Percentiles rank a stretch among this genome's conserved stretches.
Conservation (phyloP, 352 stramenopile genomes). For the Saprolegnia parasitica region DNA sequence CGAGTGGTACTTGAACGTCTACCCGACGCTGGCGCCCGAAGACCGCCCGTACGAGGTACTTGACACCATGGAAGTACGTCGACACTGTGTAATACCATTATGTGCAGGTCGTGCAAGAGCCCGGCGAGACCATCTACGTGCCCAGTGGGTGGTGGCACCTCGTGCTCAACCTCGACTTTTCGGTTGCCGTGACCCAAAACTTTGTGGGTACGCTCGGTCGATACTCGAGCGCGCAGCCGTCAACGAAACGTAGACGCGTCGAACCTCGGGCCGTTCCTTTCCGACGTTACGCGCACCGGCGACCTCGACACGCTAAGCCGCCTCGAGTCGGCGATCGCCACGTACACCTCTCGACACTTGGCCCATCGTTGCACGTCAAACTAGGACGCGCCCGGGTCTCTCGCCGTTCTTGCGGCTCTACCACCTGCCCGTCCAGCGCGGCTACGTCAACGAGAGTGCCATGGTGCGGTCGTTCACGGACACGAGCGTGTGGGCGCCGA, state of each 20-base stretch:
- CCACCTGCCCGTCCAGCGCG: not conserved
- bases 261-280: conserved; percentile 67
- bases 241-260: conserved; percentile 46
- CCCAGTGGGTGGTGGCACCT: conserved; percentile 97
- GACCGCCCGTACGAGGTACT: conserved; percentile 73
- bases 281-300: conserved; percentile 60
- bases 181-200: conserved; percentile 96
- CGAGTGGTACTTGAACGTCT: conserved; percentile 81
- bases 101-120: conserved; percentile 83
- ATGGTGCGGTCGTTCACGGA: conserved; percentile 21
- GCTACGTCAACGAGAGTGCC: conserved; percentile 14
- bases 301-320: conserved; percentile 53
- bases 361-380: not conserved
- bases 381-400: conserved; percentile 1
- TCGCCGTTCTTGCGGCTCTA: conserved; percentile 14
- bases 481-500: conserved; percentile 5
- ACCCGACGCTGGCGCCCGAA: conserved; percentile 64
- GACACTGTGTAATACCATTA: conserved; percentile 95
- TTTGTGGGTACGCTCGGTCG: conserved; percentile 45
- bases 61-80: conserved; percentile 91
- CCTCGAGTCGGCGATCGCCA: conserved; percentile 46
- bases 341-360: not conserved
- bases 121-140: conserved; percentile 96
- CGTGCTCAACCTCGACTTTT: conserved; percentile 94
- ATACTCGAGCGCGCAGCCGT: not conserved